phyloP scores from a whole-genome alignment of 2,329 filamentous ascomycete species.

The Xylaria arbuscula region DNA sequence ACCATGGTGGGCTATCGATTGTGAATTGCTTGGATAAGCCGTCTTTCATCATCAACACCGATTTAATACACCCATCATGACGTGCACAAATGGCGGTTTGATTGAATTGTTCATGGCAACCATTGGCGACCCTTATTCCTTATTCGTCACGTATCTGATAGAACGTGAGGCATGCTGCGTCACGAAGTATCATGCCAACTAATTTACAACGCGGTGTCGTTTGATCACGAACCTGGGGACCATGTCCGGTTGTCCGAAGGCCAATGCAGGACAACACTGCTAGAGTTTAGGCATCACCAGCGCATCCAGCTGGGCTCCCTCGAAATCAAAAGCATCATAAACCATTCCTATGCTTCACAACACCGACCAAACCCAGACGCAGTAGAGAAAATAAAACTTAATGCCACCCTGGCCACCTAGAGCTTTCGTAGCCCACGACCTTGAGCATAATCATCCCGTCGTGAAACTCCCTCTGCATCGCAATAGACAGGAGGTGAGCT shows the following conservation, averaged over 20 bases:
- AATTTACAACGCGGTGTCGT: slow-evolving; percentile 46
- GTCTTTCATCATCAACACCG: not conserved
- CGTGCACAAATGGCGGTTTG: not conserved
- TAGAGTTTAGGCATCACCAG: slow-evolving; percentile 35
- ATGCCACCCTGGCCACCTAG: slow-evolving; percentile 41
- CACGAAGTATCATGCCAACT: slow-evolving; percentile 36
- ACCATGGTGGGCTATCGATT: too few relatives aligned
- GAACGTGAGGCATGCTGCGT: slow-evolving; percentile 21
- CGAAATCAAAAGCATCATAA: slow-evolving; percentile 49
- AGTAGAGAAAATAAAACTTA: slow-evolving; percentile 49
- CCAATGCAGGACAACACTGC: slow-evolving; percentile 36
- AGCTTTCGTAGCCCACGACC: slow-evolving; percentile 42
- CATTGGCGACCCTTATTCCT: slow-evolving; percentile 2
- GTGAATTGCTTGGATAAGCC: not conserved
- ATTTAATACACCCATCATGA: not conserved
- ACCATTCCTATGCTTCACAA: slow-evolving; percentile 50
- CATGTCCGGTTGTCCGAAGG: slow-evolving; percentile 32
- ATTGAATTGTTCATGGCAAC: slow-evolving; percentile 5
- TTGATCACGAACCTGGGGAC: slow-evolving; percentile 36
- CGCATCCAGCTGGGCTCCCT: slow-evolving; percentile 40
- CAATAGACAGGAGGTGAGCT: slow-evolving; percentile 27
- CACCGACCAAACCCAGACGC: slow-evolving; percentile 50
- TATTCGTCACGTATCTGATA: slow-evolving; percentile 15
- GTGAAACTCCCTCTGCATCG: slow-evolving; percentile 43
- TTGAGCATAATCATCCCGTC: slow-evolving; percentile 46